phyloP scores from a whole-genome alignment of 2,329 filamentous ascomycete genomes.

The Pezicula carpinea region DNA sequence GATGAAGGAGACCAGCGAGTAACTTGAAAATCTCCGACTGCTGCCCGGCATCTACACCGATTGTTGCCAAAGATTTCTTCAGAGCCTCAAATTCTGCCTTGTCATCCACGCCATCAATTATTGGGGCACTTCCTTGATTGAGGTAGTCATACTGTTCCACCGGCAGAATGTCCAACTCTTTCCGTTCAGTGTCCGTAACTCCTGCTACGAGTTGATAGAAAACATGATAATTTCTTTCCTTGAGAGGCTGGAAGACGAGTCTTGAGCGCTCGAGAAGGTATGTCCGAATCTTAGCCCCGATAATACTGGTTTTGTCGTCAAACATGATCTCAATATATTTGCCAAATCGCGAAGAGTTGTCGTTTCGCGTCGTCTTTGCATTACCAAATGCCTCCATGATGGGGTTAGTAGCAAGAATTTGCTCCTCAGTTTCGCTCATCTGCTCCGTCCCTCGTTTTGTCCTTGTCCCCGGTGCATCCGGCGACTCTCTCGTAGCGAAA shows the following conservation, averaged over 20 bases:
- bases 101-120: constrained; percentile 93
- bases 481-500: constrained; percentile 94
- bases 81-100: constrained; percentile 90
- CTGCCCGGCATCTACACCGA: constrained; percentile 71
- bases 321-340: constrained; percentile 99
- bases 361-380: constrained; percentile 98
- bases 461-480: constrained; percentile 76
- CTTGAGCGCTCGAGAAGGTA: constrained; percentile 93
- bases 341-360: constrained; percentile 97
- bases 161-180: constrained; percentile 73
- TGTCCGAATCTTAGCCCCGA: constrained; percentile 93
- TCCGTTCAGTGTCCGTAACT: constrained; percentile 75
- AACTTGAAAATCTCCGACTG: constrained; percentile 87
- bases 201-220: constrained; percentile 97
- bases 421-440: constrained; percentile 98
- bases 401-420: constrained; percentile 95
- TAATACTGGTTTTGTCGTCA: constrained; percentile 89
- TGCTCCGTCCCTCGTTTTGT: constrained; percentile 69
- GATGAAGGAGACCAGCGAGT: constrained; percentile 83
- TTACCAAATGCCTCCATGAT: constrained; percentile 99
- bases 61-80: constrained; percentile 77
- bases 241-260: constrained; percentile 93
- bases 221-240: constrained; percentile 98
- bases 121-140: constrained; percentile 88
- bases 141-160: constrained; percentile 93